Evolutionary conservation across 352 stramenopile species (phyloP).

Genomic region (Pythium sp.): DNA sequence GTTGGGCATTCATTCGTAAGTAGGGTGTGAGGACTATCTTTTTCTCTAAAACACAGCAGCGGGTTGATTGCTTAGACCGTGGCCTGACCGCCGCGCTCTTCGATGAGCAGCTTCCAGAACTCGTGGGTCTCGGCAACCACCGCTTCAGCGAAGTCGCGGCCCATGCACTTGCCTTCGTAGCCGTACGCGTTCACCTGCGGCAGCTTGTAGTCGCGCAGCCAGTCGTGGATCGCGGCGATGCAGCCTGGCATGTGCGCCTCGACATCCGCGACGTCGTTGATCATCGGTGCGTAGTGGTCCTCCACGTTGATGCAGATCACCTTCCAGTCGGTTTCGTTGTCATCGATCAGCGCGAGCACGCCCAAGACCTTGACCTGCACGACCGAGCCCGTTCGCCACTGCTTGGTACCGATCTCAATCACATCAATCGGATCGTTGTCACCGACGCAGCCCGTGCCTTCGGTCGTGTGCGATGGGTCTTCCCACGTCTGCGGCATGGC

Average conservation of each 20-base stretch:
- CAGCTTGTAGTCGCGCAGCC: slow-evolving; percentile 99
- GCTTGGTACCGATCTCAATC: slow-evolving; percentile 95
- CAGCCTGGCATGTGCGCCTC: slow-evolving; percentile 93
- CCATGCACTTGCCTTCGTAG: slow-evolving; percentile 97
- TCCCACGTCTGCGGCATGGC: slow-evolving; percentile 99
- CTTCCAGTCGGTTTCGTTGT: slow-evolving; percentile 99
- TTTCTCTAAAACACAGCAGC: slow-evolving; percentile 6
- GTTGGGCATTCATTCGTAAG: not conserved
- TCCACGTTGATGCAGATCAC: slow-evolving; percentile 96
- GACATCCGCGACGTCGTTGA: slow-evolving; percentile 98
- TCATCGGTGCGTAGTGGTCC: slow-evolving; percentile 95
- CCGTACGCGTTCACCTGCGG: slow-evolving; percentile 99
- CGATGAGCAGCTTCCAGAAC: slow-evolving; percentile 89
- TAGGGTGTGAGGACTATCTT: not conserved
- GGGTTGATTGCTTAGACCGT: slow-evolving; percentile 49
- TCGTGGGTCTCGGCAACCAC: slow-evolving; percentile 86
- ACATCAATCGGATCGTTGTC: slow-evolving; percentile 99
- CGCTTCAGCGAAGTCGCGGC: slow-evolving; percentile 84
- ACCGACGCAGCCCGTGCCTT: slow-evolving; percentile 79
- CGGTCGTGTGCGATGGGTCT: slow-evolving; percentile 90
- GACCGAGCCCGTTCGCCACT: slow-evolving; percentile 92
- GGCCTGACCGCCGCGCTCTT: slow-evolving; percentile 77
- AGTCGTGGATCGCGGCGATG: slow-evolving; percentile 93
- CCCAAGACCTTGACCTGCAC: slow-evolving; percentile 98
- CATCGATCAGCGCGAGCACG: slow-evolving; percentile 98